Evolutionary conservation across 306 rosid species (phyloP).

Genomic region (Quercus suber): DNA sequence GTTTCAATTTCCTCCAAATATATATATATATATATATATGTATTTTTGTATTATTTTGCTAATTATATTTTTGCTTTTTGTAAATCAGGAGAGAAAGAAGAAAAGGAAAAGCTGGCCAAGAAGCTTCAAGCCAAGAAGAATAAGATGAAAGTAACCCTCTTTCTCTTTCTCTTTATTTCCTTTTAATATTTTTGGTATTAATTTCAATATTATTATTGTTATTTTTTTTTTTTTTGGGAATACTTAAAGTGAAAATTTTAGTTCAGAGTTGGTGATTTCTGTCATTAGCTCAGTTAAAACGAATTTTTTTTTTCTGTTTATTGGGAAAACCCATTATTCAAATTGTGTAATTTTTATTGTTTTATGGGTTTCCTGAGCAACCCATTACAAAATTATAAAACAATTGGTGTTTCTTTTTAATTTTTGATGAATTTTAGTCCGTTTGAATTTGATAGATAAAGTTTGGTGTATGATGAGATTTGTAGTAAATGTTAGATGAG

Average conservation of each 20-base stretch:
- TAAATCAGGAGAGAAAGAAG: conserved; percentile 65
- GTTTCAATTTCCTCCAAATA: background rate
- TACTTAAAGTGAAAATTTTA: background rate
- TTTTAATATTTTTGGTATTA: too few species aligned
- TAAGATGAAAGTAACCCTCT: conserved; percentile 60
- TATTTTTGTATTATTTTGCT: background rate
- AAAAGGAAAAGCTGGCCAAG: conserved; percentile 48
- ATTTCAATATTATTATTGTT: background rate
- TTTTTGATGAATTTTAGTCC: background rate
- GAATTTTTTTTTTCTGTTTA: background rate
- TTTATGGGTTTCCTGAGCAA: background rate
- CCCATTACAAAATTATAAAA: background rate
- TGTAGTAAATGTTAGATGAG: background rate
- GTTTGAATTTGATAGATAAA: background rate
- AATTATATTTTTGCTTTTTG: background rate
- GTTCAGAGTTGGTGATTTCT: background rate
- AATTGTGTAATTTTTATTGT: background rate
- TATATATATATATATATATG: too few species aligned
- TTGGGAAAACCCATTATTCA: background rate
- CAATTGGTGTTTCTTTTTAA: background rate
- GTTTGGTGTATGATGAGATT: background rate
- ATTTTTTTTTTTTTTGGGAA: background rate
- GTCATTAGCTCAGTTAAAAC: background rate
- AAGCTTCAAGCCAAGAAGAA: conserved; percentile 77
- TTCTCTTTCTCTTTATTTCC: background rate